A percentile compares a stretch with the other conserved stretches of the same genome.
Evolutionary conservation across 2,329 filamentous ascomycete species (phyloP).

Genomic region (Apiospora pterosperma): DNA sequence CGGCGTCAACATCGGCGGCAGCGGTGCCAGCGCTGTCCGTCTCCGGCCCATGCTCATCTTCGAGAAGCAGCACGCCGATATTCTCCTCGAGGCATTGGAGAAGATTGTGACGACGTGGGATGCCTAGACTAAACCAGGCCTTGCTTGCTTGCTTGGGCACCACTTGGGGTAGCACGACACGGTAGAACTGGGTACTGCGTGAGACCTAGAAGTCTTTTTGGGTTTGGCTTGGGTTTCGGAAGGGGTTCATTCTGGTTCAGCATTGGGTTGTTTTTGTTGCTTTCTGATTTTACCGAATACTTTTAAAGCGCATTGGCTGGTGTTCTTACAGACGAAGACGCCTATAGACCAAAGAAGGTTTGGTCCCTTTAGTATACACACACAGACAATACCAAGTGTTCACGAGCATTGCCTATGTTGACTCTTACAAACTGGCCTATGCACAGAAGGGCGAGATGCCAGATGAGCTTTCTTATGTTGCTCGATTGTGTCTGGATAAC

Average conservation of each 20-base stretch:
- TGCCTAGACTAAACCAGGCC: neutral
- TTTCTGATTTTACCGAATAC: neutral
- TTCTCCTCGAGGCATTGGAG: conserved; percentile 75
- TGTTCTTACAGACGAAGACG: neutral
- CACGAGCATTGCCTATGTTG: neutral
- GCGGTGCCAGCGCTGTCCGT: conserved; percentile 70
- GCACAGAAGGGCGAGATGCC: too few relatives aligned
- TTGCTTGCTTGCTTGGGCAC: neutral
- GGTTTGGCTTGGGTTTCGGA: neutral
- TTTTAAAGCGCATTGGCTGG: neutral
- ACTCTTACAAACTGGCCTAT: neutral
- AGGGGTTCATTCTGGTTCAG: neutral
- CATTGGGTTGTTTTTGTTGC: neutral
- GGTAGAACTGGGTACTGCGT: neutral
- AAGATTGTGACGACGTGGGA: conserved; percentile 52
- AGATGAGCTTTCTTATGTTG: neutral
- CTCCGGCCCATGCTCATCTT: conserved; percentile 89
- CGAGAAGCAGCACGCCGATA: conserved; percentile 86
- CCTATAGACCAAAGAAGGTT: neutral
- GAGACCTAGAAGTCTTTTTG: neutral
- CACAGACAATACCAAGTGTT: neutral
- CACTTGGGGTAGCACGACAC: neutral
- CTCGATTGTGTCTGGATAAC: too few relatives aligned
- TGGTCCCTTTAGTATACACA: neutral
- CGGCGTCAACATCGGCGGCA: conserved; percentile 85